Evolutionary conservation across 257 asterid genomes (phyloP).

Genomic region (Coffea canephora): DNA sequence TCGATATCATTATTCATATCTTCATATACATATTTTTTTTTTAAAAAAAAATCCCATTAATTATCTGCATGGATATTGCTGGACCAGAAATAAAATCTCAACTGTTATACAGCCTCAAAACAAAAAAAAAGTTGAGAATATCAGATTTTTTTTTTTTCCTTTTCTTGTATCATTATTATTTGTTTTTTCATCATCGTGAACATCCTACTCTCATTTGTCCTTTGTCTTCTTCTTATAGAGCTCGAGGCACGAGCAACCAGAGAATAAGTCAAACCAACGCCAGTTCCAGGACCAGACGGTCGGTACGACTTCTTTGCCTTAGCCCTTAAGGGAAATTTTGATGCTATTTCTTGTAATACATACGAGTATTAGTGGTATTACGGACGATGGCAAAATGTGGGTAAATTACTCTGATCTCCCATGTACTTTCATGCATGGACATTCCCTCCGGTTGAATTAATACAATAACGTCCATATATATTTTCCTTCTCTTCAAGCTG

Average conservation of each 20-base stretch:
- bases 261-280: conserved; percentile 2
- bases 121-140: background rate
- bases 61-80: background rate
- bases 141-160: background rate
- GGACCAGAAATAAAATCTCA: background rate
- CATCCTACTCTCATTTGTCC: background rate
- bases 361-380: too few species aligned
- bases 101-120: background rate
- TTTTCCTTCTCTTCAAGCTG: too few species aligned
- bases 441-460: background rate
- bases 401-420: background rate
- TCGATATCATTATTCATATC: too few species aligned
- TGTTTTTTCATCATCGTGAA: background rate
- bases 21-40: too few species aligned
- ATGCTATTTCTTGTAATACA: background rate
- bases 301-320: background rate
- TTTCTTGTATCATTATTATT: background rate
- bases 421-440: background rate
- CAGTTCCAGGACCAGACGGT: background rate
- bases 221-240: background rate
- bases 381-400: too few species aligned
- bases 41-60: background rate
- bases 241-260: background rate
- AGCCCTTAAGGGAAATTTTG: conserved; percentile 2
- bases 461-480: background rate